Evolutionary conservation across 805 yeast species (phyloP), one percentile per base, ranked within the genome.

Genomic region (Yamadazyma insecticola): DNA sequence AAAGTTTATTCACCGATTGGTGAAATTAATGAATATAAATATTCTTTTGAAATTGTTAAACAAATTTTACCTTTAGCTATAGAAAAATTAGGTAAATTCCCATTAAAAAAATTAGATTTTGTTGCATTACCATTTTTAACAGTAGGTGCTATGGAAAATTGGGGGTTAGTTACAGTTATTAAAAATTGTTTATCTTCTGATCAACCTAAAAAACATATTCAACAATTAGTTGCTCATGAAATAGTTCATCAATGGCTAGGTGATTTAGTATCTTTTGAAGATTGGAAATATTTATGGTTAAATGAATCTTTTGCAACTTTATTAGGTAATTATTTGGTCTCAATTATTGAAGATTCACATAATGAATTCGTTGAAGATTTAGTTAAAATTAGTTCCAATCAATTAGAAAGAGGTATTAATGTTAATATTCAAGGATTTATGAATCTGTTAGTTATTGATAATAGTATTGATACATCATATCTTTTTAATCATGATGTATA

Each of bases 181-280:
- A 68, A 72, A 30, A 68, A 70, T 27, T 78, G 76, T 41, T 33
- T 64, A 9, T 44, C 56, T 16, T 22, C 53, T 12, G 50, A 50
- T 24, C 56, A 51, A n/a, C 4, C 21, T 2, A 22, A 32, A 0
- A 47, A 24, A 7, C 63, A 57, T 35, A 47, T 76, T 15, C 58
- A 73, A 38, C 81, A 78, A 45, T 63, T 83, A 26, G 47, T 84
- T 6, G 76, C 74, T 2, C 94, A 84, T 51, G 89, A 83, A 47
- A 47, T 83, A 40, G 77, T 81, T 17, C 94, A 84, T 50, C 90
- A 83, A 57, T 84, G 87, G 86, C 54, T 84, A 35, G 94, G 92
- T 6, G 76, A 84, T 42, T 60, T 66, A 42, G 68, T 81, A 2
- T 63, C 84, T 1, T 80, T 81, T 45, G 81, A 78, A 30, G 71